phyloP scores from a whole-genome alignment of 139 green algal genomes.

The Closterium sp. region DNA sequence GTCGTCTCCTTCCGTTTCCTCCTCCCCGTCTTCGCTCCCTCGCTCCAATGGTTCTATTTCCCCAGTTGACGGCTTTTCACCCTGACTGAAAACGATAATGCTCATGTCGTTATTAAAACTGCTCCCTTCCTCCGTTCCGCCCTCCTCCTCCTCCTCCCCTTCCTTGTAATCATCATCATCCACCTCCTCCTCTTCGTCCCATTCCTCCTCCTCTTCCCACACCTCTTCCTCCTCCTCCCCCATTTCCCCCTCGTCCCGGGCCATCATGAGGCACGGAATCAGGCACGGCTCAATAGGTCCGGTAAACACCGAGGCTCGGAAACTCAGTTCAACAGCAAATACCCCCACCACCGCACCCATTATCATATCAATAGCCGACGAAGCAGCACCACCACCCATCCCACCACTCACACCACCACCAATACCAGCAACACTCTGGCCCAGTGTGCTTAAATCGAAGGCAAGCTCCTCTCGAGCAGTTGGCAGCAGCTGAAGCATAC shows the following conservation, averaged over 20 bases:
- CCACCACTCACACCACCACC: background rate
- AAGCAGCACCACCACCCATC: background rate
- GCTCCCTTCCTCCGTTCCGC: background rate
- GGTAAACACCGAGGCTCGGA: background rate
- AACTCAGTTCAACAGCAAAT: background rate
- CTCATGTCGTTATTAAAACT: background rate
- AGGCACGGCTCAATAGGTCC: background rate
- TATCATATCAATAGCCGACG: background rate
- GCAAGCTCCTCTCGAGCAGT: background rate
- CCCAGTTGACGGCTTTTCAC: background rate
- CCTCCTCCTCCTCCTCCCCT: background rate
- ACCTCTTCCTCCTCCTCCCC: background rate
- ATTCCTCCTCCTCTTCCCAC: background rate
- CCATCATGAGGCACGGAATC: background rate
- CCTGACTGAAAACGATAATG: background rate
- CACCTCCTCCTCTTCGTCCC: background rate
- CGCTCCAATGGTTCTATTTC: background rate
- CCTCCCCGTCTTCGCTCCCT: background rate
- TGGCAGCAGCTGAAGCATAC: background rate
- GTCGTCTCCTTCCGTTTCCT: too few species aligned
- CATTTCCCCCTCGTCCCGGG: background rate
- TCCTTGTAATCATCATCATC: background rate
- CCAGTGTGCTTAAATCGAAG: background rate
- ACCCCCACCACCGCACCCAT: background rate
- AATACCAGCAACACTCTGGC: background rate